These are phyloP conservation scores for Globisporangium apiculatum DNA, from an alignment of 352 stramenopile genomes.

Conservation along the genomic window DNA sequence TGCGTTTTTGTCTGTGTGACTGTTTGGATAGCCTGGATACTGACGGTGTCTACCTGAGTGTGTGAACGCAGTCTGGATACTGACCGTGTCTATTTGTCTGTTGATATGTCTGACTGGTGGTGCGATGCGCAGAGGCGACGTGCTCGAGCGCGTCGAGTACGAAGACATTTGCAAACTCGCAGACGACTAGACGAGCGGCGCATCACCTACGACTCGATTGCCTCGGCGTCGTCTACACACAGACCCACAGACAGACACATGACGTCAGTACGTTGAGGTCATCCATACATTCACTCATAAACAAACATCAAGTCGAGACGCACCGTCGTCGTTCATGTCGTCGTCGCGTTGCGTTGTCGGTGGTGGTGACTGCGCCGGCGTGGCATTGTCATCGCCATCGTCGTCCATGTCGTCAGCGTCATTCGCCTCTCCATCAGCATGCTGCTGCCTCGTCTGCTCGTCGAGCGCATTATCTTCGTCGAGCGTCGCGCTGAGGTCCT, in stretches of 20 bases:
- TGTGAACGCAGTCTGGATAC: background rate
- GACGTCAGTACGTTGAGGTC: no score
- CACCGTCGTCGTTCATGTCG: background rate
- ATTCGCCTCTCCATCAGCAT: constrained; percentile 21
- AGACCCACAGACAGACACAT: background rate
- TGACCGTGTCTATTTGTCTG: constrained; percentile 1
- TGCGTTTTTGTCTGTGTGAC: constrained; percentile 12
- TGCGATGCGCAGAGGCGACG: constrained; percentile 34
- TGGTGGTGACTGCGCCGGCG: no score
- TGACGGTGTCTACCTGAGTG: constrained; percentile 1
- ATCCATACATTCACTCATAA: background rate
- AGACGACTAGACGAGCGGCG: constrained; percentile 22
- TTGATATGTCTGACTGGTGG: background rate
- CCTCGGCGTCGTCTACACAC: constrained; percentile 5
- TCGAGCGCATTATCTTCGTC: constrained; percentile 65
- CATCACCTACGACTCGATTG: constrained; percentile 13
- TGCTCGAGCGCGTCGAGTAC: constrained; percentile 70
- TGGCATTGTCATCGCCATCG: background rate
- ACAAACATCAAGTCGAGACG: background rate
- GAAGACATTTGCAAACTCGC: constrained; percentile 76
- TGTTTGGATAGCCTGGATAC: background rate
- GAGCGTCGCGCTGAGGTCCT: constrained; percentile 76
- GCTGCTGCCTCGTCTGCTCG: constrained; percentile 26
- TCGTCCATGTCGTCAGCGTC: constrained; percentile 70
- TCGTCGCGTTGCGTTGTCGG: no score